Evolutionary conservation across 1,284 basidiomycete genomes (phyloP), one percentile per base, ranked within the genome.

Genomic region (Cystodermella granulosa): DNA sequence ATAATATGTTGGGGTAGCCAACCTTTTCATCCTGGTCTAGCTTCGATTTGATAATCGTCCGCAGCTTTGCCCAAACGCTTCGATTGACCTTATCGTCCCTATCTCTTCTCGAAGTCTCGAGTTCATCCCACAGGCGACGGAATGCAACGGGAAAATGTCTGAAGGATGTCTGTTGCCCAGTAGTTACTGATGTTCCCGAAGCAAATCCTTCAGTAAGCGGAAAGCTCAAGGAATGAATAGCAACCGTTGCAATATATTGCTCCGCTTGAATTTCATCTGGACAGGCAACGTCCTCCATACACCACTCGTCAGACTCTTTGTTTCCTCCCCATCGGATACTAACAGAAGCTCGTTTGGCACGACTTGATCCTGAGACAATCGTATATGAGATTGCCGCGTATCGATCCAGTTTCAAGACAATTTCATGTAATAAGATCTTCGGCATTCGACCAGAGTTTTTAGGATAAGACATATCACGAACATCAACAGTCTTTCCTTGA

Each of bases 81-180:
- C 89, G 74, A 59, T 92, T 91, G 28, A 73, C 74, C 16, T 61
- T 65, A 49, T 92, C 82, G 42, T 87, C 81, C 36, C 72, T 72
- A 7, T 63, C 56, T 56, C 84, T 87, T 49, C 88, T 74, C 23
- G 71, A 67, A 4, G 60, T 63, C 57, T 94, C 91, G 18, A 98
- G 70, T 66, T 97, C 91, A 48, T 92, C 87, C 96, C 96, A 99
- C 31, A 98, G 71, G 58, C 93, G 88, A 47, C 92, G 79, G 63
- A 86, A 96, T 8, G 80, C 77, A 0, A 84, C 74, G n/a, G 93
- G 91, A 18, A 98, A 73, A 8, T 81, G 62, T 52, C 87, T 73
- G 61, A 86, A 86, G 49, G 79, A 83, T 1, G 83, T 83, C 42
- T 70, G 73, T 37, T 62, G 71, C 16, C 66, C 65, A 11, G 72